Conservation (phyloP, 345 rosid species). For the Bruguiera gymnorhiza region DNA sequence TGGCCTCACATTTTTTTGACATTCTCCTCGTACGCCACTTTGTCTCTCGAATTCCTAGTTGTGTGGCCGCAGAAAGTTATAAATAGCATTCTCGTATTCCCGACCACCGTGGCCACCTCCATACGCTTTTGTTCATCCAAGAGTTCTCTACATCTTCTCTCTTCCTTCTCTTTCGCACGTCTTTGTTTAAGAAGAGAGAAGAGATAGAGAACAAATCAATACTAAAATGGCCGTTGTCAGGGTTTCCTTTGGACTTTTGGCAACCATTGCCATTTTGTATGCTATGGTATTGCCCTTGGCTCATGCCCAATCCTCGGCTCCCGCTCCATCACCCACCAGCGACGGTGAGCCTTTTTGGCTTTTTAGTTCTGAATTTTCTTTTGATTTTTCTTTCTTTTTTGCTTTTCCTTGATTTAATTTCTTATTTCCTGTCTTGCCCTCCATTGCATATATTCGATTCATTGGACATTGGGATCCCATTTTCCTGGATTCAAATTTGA, state of each 20-base stretch:
- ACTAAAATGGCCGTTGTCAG: conserved; percentile 2
- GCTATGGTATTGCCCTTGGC: conserved; percentile 12
- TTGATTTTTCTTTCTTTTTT: too few species aligned
- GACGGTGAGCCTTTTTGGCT: conserved; percentile 8
- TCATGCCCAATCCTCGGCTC: conserved; percentile 13
- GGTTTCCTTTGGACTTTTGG: background rate
- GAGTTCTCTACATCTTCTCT: conserved; percentile 15
- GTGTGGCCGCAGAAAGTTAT: background rate
- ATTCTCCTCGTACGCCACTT: background rate
- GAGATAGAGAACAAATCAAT: background rate
- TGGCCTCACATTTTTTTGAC: background rate
- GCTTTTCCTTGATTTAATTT: too few species aligned
- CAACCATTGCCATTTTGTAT: background rate
- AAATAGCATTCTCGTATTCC: background rate
- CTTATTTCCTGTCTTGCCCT: too few species aligned
- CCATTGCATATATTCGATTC: too few species aligned
- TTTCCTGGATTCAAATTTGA: too few species aligned
- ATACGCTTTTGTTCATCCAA: too few species aligned
- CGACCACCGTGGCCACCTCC: conserved; percentile 2
- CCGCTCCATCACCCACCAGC: conserved; percentile 25
- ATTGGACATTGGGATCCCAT: too few species aligned
- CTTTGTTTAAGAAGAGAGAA: conserved; percentile 23
- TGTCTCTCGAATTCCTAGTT: background rate
- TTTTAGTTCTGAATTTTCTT: background rate
- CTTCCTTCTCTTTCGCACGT: conserved; percentile 6